These are phyloP conservation scores for Malus domestica DNA, from an alignment of 306 rosid genomes.

Conservation along the genomic window ASM211411v1 NC_041800.1:31347233-31347732, in stretches of 20 bases:
- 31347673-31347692: not conserved
- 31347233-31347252: slow-evolving; percentile 68
- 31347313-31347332: slow-evolving; percentile 52
- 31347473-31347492: slow-evolving; percentile 63
- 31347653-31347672: slow-evolving; percentile 67
- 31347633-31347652: slow-evolving; percentile 62
- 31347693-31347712: not conserved
- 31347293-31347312: slow-evolving; percentile 63
- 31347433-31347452: not conserved
- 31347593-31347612: slow-evolving; percentile 6
- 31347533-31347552: slow-evolving; percentile 64
- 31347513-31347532: slow-evolving; percentile 71
- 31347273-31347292: slow-evolving; percentile 67
- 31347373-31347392: not conserved
- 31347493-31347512: slow-evolving; percentile 65
- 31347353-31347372: slow-evolving; percentile 7
- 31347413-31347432: not conserved
- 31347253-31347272: slow-evolving; percentile 64
- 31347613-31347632: slow-evolving; percentile 62
- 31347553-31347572: slow-evolving; percentile 61
- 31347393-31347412: not conserved
- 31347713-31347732: not conserved
- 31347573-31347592: slow-evolving; percentile 55
- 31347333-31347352: slow-evolving; percentile 54
- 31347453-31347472: slow-evolving; percentile 50